phyloP scores from a whole-genome alignment of 805 yeast species.

The Wickerhamiella brachini region DNA sequence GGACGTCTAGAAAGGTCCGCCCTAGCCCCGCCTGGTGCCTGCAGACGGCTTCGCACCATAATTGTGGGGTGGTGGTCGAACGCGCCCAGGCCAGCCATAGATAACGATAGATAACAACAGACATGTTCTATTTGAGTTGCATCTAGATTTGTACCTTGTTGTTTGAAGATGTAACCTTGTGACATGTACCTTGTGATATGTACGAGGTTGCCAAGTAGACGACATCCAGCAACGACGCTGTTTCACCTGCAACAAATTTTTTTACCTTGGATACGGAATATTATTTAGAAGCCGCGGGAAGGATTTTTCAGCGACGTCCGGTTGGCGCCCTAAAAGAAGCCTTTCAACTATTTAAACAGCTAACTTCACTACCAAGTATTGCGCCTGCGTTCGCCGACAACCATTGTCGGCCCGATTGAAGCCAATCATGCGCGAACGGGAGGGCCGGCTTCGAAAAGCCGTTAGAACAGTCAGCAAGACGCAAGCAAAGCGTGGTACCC shows the following conservation, averaged over 20 bases:
- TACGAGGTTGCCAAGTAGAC: background rate
- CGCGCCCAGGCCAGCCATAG: background rate
- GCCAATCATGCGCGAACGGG: background rate
- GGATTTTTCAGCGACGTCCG: background rate
- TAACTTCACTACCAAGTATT: no score
- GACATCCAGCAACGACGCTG: background rate
- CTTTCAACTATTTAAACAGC: no score
- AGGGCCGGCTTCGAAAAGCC: background rate
- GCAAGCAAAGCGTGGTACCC: background rate
- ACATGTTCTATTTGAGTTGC: no score
- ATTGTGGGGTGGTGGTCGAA: background rate
- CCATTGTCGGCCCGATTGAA: background rate
- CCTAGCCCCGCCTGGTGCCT: background rate
- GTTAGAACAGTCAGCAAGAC: background rate
- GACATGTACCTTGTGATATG: background rate
- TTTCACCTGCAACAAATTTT: background rate
- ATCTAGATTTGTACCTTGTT: background rate
- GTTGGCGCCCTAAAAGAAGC: no score
- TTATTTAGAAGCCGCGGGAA: background rate
- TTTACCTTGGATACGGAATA: background rate
- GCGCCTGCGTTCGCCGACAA: no score
- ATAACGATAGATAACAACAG: background rate
- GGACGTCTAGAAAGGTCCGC: background rate
- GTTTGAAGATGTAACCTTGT: background rate
- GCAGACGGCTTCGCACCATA: background rate